These are phyloP conservation scores for California macrophylla DNA, from an alignment of 441 rosid genomes.

Conservation along the genomic window DNA sequence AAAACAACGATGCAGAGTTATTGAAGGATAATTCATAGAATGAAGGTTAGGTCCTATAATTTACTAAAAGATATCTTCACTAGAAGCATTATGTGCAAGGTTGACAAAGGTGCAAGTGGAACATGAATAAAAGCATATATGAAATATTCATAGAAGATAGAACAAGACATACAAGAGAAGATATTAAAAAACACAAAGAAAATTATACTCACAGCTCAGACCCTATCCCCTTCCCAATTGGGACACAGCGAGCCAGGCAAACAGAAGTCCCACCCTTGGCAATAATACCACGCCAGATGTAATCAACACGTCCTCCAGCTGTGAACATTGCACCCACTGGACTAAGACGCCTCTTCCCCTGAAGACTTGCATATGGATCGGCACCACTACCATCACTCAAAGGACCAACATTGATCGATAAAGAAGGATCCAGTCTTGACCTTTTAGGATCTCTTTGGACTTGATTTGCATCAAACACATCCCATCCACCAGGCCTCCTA, in stretches of 20 bases:
- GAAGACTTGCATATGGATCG: slow-evolving; percentile 31
- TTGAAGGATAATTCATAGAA: neutral
- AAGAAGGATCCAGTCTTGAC: slow-evolving; percentile 50
- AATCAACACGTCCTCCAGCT: slow-evolving; percentile 39
- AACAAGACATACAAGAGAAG: neutral
- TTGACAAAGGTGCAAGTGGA: slow-evolving; percentile 1
- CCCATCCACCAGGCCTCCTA: slow-evolving; percentile 69
- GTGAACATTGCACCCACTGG: slow-evolving; percentile 31
- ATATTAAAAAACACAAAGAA: neutral
- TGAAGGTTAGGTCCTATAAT: neutral
- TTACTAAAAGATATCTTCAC: neutral
- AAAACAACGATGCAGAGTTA: neutral
- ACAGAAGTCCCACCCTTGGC: slow-evolving; percentile 77
- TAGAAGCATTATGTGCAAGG: neutral
- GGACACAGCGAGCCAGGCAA: slow-evolving; percentile 62
- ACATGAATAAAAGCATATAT: neutral
- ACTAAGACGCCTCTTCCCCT: slow-evolving; percentile 37
- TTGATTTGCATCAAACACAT: slow-evolving; percentile 52
- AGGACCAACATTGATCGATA: slow-evolving; percentile 38
- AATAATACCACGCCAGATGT: slow-evolving; percentile 65
- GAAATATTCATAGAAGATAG: neutral
- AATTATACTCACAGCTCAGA: slow-evolving; percentile 50
- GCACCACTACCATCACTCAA: slow-evolving; percentile 31
- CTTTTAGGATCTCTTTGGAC: slow-evolving; percentile 62
- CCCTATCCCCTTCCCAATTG: slow-evolving; percentile 43